These are phyloP conservation scores for Chaetomiaceae sp. DNA, from an alignment of 2,329 filamentous ascomycete species.

Conservation along the genomic window DNA sequence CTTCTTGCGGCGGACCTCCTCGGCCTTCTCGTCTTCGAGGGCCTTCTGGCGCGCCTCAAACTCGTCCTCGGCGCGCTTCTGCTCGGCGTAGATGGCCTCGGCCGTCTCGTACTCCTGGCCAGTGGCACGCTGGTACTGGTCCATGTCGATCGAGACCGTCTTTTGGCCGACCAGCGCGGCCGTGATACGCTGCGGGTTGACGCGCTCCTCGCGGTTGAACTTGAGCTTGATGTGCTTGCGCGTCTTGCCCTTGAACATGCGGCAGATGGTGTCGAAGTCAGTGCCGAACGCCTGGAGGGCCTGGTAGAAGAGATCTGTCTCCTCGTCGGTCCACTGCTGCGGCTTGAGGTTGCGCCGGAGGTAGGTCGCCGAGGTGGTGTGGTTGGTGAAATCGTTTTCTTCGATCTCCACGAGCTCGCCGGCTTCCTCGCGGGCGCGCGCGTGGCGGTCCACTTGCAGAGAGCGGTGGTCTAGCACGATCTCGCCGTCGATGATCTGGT, in stretches of 20 bases:
- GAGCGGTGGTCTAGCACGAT: slow-evolving; percentile 67
- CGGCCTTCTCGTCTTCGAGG: slow-evolving; percentile 44
- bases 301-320: slow-evolving; percentile 72
- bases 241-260: slow-evolving; percentile 68
- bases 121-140: slow-evolving; percentile 54
- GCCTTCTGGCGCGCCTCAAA: slow-evolving; percentile 43
- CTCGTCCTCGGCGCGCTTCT: slow-evolving; percentile 37
- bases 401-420: slow-evolving; percentile 59
- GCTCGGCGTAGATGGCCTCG: slow-evolving; percentile 52
- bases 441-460: slow-evolving; percentile 63
- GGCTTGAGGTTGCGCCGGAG: slow-evolving; percentile 58
- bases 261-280: slow-evolving; percentile 74
- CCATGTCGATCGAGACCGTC: slow-evolving; percentile 53
- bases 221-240: slow-evolving; percentile 75
- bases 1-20: slow-evolving; percentile 43
- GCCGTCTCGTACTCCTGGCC: slow-evolving; percentile 51
- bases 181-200: slow-evolving; percentile 59
- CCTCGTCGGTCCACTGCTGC: slow-evolving; percentile 64
- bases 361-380: slow-evolving; percentile 65
- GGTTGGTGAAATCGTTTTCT: slow-evolving; percentile 72
- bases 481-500: slow-evolving; percentile 65
- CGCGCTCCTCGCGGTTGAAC: slow-evolving; percentile 72
- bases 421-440: slow-evolving; percentile 49
- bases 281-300: slow-evolving; percentile 73
- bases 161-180: slow-evolving; percentile 58